These are phyloP conservation scores for Candida glucosophila DNA, from an alignment of 1,139 yeast species.

Conservation along the genomic window DNA sequence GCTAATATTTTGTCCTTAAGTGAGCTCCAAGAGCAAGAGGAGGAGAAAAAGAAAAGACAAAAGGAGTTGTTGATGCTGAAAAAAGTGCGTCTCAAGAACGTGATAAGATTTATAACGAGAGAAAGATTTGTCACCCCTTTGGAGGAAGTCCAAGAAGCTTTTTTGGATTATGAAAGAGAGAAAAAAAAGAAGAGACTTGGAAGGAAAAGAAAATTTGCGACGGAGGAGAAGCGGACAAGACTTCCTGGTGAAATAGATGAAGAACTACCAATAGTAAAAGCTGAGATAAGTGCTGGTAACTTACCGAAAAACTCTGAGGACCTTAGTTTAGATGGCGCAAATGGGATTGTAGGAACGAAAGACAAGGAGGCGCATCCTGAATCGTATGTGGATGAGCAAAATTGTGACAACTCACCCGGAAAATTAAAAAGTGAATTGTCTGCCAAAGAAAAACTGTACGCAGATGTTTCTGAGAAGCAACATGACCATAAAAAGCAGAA, in stretches of 20 bases:
- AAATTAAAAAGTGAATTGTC: no score
- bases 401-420: no score
- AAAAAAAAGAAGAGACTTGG: constrained; percentile 31
- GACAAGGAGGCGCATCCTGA: constrained; percentile 2
- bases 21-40: constrained; percentile 75
- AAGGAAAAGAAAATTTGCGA: constrained; percentile 20
- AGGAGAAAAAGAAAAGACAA: constrained; percentile 70
- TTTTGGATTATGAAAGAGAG: constrained; percentile 16
- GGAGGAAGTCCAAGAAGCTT: constrained; percentile 45
- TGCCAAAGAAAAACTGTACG: no score
- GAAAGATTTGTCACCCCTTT: constrained; percentile 36
- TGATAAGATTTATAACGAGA: constrained; percentile 41
- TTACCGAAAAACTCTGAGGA: no score
- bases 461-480: no score
- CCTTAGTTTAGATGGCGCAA: no score
- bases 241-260: constrained; percentile 32
- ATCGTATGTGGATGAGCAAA: constrained; percentile 1
- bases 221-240: constrained; percentile 10
- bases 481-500: no score
- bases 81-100: constrained; percentile 49
- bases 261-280: constrained; percentile 25
- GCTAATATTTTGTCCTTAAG: constrained; percentile 66
- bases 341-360: constrained; percentile 5
- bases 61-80: constrained; percentile 62
- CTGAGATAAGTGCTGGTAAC: no score